Conservation (phyloP, 163 green algal genomes). For the Chlorella variabilis region DNA sequence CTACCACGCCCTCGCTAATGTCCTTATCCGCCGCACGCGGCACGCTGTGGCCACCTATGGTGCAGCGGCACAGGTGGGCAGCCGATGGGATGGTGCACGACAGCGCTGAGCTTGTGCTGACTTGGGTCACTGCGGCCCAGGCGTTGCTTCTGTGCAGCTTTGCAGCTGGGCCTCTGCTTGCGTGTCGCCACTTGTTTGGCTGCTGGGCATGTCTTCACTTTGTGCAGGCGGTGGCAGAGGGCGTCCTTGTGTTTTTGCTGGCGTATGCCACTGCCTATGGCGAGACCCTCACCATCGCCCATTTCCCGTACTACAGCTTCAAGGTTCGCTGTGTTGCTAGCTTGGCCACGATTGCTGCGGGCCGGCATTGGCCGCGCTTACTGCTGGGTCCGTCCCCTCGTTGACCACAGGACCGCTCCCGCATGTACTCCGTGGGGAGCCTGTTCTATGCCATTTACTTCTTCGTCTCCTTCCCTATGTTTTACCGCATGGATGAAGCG, state of each 20-base stretch:
- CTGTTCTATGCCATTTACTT: constrained; percentile 99
- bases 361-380: no score
- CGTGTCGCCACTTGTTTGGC: no score
- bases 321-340: constrained; percentile 34
- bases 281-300: constrained; percentile 96
- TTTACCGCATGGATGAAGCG: constrained; percentile 91
- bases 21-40: constrained; percentile 80
- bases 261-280: constrained; percentile 93
- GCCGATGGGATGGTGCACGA: background rate
- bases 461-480: constrained; percentile 96
- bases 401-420: constrained; percentile 14
- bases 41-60: constrained; percentile 5
- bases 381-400: background rate
- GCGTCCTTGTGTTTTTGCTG: constrained; percentile 78
- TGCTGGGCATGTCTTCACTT: no score
- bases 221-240: constrained; percentile 40
- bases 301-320: constrained; percentile 96
- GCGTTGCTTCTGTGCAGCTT: no score
- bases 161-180: no score
- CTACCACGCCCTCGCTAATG: constrained; percentile 95
- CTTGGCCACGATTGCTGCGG: no score
- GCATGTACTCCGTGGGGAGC: constrained; percentile 92
- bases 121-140: no score
- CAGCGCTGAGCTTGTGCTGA: background rate
- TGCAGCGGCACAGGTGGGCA: background rate